phyloP scores from a whole-genome alignment of 106 monocot genomes.

The Dactylorhiza incarnata region DNA sequence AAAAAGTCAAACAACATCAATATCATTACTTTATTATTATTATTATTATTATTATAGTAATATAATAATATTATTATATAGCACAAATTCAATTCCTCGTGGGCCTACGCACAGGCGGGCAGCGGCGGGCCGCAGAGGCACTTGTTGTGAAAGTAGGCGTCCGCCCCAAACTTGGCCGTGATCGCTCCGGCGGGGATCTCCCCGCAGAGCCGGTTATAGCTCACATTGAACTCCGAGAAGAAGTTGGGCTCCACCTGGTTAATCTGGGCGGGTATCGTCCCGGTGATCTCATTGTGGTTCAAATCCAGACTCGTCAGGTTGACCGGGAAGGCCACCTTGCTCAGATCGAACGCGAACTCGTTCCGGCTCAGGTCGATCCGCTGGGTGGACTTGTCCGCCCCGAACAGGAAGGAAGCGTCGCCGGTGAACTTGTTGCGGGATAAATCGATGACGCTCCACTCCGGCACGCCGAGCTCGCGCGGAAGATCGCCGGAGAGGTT shows the following conservation, averaged over 20 bases:
- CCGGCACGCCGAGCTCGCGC: neutral
- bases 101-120: slow-evolving; percentile 3
- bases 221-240: slow-evolving; percentile 29
- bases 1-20: too few relatives aligned
- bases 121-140: slow-evolving; percentile 56
- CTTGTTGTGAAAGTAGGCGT: slow-evolving; percentile 31
- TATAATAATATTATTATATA: too few relatives aligned
- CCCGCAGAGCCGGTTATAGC: slow-evolving; percentile 54
- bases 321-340: slow-evolving; percentile 22
- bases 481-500: slow-evolving; percentile 40
- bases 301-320: slow-evolving; percentile 13
- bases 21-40: too few relatives aligned
- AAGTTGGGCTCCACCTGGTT: slow-evolving; percentile 5
- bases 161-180: slow-evolving; percentile 16
- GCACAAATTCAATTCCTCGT: neutral
- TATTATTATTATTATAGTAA: too few relatives aligned
- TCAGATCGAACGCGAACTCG: slow-evolving; percentile 41
- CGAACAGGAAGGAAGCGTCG: slow-evolving; percentile 44
- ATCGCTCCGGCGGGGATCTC: slow-evolving; percentile 26
- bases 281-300: slow-evolving; percentile 14
- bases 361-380: slow-evolving; percentile 36
- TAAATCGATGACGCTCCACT: too few relatives aligned
- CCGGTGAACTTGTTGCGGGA: slow-evolving; percentile 35
- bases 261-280: slow-evolving; percentile 13
- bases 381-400: slow-evolving; percentile 9